phyloP scores from a whole-genome alignment of 2,329 filamentous ascomycete species.

The Trichoderma sp. region DNA sequence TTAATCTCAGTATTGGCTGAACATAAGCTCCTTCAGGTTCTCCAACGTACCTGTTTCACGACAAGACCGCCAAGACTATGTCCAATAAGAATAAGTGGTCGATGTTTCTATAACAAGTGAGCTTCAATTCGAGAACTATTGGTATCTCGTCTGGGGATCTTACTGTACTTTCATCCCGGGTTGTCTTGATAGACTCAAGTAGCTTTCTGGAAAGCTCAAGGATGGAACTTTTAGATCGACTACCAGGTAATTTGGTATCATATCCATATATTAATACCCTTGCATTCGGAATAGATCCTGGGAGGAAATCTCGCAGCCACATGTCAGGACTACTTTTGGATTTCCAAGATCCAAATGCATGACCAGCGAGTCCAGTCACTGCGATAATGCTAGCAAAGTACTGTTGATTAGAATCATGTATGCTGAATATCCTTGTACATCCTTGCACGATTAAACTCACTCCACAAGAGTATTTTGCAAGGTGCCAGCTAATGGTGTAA shows the following conservation, averaged over 20 bases:
- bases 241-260: constrained; percentile 28
- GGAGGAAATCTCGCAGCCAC: constrained; percentile 33
- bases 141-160: rapidly evolving
- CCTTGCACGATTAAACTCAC: neutral
- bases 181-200: neutral
- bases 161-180: neutral
- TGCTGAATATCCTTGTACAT: neutral
- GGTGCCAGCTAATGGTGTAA: neutral
- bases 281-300: constrained; percentile 24
- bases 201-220: neutral
- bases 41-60: constrained; percentile 24
- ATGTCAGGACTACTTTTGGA: constrained; percentile 26
- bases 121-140: neutral
- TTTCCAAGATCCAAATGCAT: constrained; percentile 33
- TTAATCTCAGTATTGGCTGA: neutral
- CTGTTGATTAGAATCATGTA: too few relatives aligned
- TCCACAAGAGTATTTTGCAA: neutral
- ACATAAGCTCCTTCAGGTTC: neutral
- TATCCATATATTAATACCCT: constrained; percentile 34
- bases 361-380: constrained; percentile 31
- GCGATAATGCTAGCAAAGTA: constrained; percentile 27
- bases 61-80: constrained; percentile 26
- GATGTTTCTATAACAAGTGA: neutral
- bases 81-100: constrained; percentile 25
- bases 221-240: constrained; percentile 25